Conservation (phyloP, 179 eudicot species). For the Vitellaria paradoxa region DNA sequence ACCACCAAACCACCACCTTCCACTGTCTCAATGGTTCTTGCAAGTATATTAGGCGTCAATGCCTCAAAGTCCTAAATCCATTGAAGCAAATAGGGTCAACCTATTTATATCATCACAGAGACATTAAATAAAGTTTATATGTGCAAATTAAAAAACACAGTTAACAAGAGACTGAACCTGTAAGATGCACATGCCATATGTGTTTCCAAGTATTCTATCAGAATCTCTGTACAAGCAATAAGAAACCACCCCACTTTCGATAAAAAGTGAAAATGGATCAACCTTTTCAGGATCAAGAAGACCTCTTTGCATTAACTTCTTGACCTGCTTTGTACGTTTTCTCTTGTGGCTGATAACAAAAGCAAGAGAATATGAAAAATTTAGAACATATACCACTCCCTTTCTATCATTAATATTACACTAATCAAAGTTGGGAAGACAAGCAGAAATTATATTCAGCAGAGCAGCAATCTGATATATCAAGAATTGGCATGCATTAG, state of each 20-base stretch:
- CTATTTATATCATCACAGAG: not conserved
- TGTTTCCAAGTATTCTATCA: conserved; percentile 85
- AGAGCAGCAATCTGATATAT: not conserved
- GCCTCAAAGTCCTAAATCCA: conserved; percentile 82
- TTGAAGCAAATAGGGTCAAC: not conserved
- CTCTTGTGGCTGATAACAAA: conserved; percentile 56
- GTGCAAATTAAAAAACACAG: not conserved
- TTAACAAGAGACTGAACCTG: conserved; percentile 45
- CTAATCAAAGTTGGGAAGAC: not conserved
- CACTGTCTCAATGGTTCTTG: conserved; percentile 95
- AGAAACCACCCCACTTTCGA: conserved; percentile 73
- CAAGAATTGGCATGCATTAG: not conserved
- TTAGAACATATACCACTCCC: not conserved
- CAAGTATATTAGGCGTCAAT: conserved; percentile 86
- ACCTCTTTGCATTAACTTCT: conserved; percentile 62
- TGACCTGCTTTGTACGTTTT: conserved; percentile 68
- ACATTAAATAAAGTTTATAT: not conserved
- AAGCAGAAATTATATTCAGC: not conserved
- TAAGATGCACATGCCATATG: conserved; percentile 92
- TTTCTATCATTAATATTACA: not conserved
- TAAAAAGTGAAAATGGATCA: conserved; percentile 69
- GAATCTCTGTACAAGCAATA: conserved; percentile 86
- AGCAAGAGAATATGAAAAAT: not conserved
- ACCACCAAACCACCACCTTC: conserved; percentile 91
- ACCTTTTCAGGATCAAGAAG: conserved; percentile 77